Conservation (phyloP, 2,329 filamentous ascomycete genomes). For the Ambrosiella xylebori region DNA sequence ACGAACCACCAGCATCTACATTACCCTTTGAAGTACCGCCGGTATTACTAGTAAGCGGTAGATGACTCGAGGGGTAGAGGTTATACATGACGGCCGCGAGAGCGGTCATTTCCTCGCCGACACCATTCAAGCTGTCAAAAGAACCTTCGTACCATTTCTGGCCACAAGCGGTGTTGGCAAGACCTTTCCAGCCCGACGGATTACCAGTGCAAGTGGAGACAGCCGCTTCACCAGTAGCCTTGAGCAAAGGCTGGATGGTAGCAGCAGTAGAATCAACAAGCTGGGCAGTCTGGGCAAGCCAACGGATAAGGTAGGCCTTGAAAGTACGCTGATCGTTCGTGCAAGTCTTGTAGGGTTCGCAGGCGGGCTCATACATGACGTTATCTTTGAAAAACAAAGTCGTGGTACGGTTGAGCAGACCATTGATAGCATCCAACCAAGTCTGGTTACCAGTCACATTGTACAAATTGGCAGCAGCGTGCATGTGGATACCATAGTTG, state of each 20-base stretch:
- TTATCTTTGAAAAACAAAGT: constrained; percentile 35
- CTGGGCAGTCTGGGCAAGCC: constrained; percentile 39
- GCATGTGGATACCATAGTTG: constrained; percentile 49
- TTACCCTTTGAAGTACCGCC: constrained; percentile 41
- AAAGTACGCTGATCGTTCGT: constrained; percentile 56
- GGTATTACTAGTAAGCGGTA: constrained; percentile 33
- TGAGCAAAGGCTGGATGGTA: constrained; percentile 33
- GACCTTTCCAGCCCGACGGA: constrained; percentile 30
- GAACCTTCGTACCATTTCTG: constrained; percentile 37
- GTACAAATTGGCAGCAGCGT: constrained; percentile 44
- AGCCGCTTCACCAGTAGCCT: constrained; percentile 34
- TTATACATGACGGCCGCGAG: constrained; percentile 46
- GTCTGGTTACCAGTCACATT: constrained; percentile 35
- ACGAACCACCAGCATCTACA: constrained; percentile 24
- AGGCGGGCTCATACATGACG: constrained; percentile 48
- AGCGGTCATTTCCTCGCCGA: constrained; percentile 54
- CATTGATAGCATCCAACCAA: constrained; percentile 43
- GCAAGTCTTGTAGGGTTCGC: constrained; percentile 44
- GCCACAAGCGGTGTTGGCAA: constrained; percentile 46
- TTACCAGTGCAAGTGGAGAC: constrained; percentile 33
- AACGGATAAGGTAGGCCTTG: constrained; percentile 59
- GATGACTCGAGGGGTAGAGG: constrained; percentile 27
- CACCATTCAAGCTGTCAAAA: constrained; percentile 44
- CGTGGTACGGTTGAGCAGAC: constrained; percentile 34
- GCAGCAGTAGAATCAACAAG: constrained; percentile 35